These are phyloP conservation scores for Apiotrichum domesticum DNA, from an alignment of 1,284 basidiomycete species.

Conservation along the genomic window DNA sequence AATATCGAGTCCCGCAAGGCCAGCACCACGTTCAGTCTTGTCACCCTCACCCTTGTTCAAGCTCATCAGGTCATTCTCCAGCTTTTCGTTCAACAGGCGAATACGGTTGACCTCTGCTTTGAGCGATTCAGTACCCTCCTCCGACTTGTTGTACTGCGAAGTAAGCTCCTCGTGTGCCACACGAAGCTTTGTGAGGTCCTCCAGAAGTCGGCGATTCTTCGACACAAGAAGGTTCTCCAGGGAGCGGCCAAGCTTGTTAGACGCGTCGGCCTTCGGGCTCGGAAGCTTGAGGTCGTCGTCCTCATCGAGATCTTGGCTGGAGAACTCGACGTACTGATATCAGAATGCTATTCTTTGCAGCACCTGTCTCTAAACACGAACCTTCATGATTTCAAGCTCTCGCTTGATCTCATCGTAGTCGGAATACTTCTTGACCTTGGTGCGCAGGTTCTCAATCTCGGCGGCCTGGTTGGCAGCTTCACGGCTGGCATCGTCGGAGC, in stretches of 20 bases:
- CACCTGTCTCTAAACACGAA: conserved; percentile 38
- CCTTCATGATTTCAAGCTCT: conserved; percentile 95
- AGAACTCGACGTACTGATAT: conserved; percentile 85
- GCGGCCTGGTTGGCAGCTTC: conserved; percentile 56
- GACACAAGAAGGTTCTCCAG: conserved; percentile 83
- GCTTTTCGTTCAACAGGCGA: conserved; percentile 70
- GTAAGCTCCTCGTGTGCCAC: conserved; percentile 76
- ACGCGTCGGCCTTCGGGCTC: conserved; percentile 77
- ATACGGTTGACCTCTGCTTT: conserved; percentile 69
- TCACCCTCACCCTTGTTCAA: conserved; percentile 53
- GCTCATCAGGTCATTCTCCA: conserved; percentile 83
- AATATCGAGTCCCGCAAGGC: conserved; percentile 66
- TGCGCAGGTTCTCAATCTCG: conserved; percentile 64
- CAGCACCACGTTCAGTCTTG: conserved; percentile 21
- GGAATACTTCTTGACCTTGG: conserved; percentile 62
- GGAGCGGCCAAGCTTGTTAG: conserved; percentile 67
- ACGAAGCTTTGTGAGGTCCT: conserved; percentile 85
- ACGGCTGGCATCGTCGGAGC: conserved; percentile 57
- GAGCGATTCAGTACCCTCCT: conserved; percentile 57
- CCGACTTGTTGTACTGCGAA: conserved; percentile 56
- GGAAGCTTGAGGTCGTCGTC: conserved; percentile 64
- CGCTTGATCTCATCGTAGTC: conserved; percentile 96
- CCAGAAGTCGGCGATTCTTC: conserved; percentile 90
- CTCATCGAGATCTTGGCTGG: conserved; percentile 67
- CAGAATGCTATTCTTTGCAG: background rate